Evolutionary conservation across 2,329 filamentous ascomycete species (phyloP).

Genomic region (Pseudocercospora crystallina): DNA sequence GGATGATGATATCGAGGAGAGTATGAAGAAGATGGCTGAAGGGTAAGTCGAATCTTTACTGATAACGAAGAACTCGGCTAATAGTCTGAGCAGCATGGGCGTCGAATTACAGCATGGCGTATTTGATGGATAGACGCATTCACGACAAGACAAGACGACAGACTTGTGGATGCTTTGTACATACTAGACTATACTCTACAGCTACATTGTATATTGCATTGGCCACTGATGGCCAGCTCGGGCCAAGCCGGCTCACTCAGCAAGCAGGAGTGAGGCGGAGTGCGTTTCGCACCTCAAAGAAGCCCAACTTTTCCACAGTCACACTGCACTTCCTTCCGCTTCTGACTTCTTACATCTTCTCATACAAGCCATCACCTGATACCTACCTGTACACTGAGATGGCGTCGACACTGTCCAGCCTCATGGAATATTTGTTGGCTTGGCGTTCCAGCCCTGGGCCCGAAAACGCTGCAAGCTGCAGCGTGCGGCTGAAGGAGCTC

Average conservation of each 20-base stretch:
- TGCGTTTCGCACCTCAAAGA: too few species aligned
- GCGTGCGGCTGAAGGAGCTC: constrained; percentile 9
- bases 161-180: not conserved
- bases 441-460: constrained; percentile 8
- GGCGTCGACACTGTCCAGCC: not conserved
- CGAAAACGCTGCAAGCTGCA: constrained; percentile 7
- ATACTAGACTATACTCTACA: not conserved
- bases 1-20: constrained; percentile 89
- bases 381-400: not conserved
- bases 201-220: too few species aligned
- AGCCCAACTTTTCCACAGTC: too few species aligned
- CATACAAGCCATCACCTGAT: too few species aligned
- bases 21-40: constrained; percentile 83
- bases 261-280: too few species aligned
- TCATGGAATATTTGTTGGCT: too few species aligned
- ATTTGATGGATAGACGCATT: constrained; percentile 69
- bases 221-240: too few species aligned
- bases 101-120: constrained; percentile 85
- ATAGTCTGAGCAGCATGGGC: constrained; percentile 64
- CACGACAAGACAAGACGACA: too few species aligned
- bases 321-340: too few species aligned
- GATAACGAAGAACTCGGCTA: constrained; percentile 8
- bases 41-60: constrained; percentile 27
- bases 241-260: too few species aligned
- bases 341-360: too few species aligned